Base-by-base conservation (phyloP, 2,329 filamentous ascomycete species). In the Ramularia collo-cygni region DNA sequence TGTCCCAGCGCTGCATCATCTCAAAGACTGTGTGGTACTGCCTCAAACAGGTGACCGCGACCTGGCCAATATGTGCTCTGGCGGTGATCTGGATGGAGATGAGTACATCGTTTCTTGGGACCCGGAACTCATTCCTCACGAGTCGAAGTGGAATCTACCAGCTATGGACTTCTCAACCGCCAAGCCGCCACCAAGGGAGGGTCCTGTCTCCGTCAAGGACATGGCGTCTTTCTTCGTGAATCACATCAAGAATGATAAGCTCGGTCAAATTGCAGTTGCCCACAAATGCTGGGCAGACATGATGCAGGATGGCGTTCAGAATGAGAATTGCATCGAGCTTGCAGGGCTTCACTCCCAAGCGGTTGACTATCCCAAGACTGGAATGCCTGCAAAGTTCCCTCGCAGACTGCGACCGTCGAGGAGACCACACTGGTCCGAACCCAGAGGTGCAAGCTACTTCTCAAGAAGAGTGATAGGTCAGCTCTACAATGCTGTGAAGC, bases 41-140 rank as follows among this genome's bases (percentile, higher is more conserved):
- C 86, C 92, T 1, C 78, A 85, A 26, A 81, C 70, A 0, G 90
- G 90, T 0, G 87, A 95, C 56, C 74, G 83, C 12, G 87, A 94
- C 47, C 67, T 98, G 15, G 79, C 89, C 1, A 88, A 84, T 55
- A 96, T 96, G 90, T 88, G 92, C 48, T 95, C 92, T 3, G 92
- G 92, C 2, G 92, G 92, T 0, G 92, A 98, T 57, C 73, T 98
- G 0, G 92, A 98, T 57, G 92, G 92, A 0, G 92, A 98, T 54
- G 92, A 98, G 58, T 98, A 88, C 59, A 81, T 96, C 40, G 79
- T 96, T 4, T 83, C 95, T 32, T 98, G 92, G 90, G 89, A 98
- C 51, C 60, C 71, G 15, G 74, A 76, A 10, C 67, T 98, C 5
- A 69, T 93, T 17, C 86, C 86, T 0, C 50, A 63, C 1, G 65